Percentiles rank a stretch among this genome's conserved stretches.
phyloP scores from a whole-genome alignment of 306 rosid species.

The Medicago ruthenica region DNA sequence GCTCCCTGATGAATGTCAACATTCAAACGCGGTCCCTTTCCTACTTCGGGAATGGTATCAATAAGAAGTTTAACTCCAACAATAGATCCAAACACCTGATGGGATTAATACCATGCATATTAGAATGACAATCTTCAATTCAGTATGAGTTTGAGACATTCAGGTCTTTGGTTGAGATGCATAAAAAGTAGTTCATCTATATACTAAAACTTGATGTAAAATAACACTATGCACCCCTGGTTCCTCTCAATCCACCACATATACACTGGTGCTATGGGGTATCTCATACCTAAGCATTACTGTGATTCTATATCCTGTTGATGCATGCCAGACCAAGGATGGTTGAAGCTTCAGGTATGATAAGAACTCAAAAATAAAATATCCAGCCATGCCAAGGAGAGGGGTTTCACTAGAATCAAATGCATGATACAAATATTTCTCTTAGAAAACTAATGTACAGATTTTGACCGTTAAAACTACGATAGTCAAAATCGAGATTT shows the following conservation, averaged over 20 bases:
- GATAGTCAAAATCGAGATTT: not conserved
- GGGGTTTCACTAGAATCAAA: not conserved
- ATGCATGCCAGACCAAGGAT: not conserved
- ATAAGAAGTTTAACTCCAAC: constrained; percentile 69
- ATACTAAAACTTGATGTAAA: not conserved
- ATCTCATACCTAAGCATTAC: not conserved
- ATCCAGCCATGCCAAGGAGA: not conserved
- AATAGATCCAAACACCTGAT: constrained; percentile 82
- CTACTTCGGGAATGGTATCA: constrained; percentile 69
- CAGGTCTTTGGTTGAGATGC: constrained; percentile 18
- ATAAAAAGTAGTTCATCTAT: not conserved
- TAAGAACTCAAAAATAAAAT: not conserved
- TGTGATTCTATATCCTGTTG: not conserved
- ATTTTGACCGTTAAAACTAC: not conserved
- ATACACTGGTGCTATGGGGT: not conserved
- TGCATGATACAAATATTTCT: not conserved
- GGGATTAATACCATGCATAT: constrained; percentile 37
- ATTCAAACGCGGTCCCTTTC: constrained; percentile 74
- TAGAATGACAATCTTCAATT: constrained; percentile 25
- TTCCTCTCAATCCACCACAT: not conserved
- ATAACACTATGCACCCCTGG: not conserved
- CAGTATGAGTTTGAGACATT: constrained; percentile 8
- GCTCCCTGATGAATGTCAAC: constrained; percentile 84
- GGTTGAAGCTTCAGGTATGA: not conserved
- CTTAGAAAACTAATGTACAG: not conserved